Evolutionary conservation across 257 asterid genomes (phyloP).

Genomic region (Solanum lycopersicoides): DNA sequence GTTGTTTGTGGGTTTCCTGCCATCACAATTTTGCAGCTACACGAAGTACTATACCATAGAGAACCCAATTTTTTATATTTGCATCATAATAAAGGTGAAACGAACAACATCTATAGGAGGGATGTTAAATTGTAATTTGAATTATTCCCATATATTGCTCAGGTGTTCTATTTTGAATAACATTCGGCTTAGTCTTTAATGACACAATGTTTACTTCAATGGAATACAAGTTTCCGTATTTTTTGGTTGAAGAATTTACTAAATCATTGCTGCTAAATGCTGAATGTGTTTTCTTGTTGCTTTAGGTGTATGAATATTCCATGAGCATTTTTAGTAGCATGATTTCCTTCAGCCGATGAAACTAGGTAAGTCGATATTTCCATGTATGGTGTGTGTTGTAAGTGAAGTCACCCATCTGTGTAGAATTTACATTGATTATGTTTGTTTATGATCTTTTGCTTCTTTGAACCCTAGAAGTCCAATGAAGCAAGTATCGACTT

Average conservation of each 20-base stretch:
- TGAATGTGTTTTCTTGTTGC: neutral
- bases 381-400: neutral
- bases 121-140: neutral
- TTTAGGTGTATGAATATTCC: neutral
- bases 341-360: neutral
- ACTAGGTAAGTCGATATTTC: neutral
- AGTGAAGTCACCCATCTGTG: neutral
- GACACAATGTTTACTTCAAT: neutral
- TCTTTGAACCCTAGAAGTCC: neutral
- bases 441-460: neutral
- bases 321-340: neutral
- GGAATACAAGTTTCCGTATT: neutral
- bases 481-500: neutral
- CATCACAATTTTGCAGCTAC: neutral
- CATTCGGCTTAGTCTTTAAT: neutral
- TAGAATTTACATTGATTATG: neutral
- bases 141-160: neutral
- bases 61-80: neutral
- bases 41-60: neutral
- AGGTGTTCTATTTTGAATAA: neutral
- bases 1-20: neutral
- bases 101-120: neutral
- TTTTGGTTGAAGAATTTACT: neutral
- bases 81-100: neutral
- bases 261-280: neutral